Base-by-base conservation (phyloP, 1,284 basidiomycete genomes). In the Hemileia vastatrix region DNA sequence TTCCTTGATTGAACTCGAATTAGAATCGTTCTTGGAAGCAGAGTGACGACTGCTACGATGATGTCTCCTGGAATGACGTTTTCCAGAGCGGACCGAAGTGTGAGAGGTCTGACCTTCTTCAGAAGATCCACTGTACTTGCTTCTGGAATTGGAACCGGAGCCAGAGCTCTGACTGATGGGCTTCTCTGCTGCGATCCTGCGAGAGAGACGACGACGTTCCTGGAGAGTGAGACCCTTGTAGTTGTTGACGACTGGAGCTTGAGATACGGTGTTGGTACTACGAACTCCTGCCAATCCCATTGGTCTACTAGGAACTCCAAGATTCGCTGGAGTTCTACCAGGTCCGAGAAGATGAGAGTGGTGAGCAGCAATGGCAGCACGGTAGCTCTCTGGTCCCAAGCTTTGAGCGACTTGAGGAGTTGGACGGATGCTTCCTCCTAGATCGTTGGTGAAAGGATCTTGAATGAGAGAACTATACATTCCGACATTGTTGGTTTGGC, bases 131-230 rank as follows among this genome's bases (percentile, higher is more conserved):
- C 36, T n/a, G 8, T 40, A 48, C n/a, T 21, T 43, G 31, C 19
- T 40, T 59, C 36, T 47, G 15, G n/a, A n/a, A n/a, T 48, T 60
- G 36, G 27, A 19, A 24, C 24, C n/a, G 33, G 11, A 24, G 3
- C 8, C 21, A 27, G 40, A 63, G 8, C 45, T 31, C 23, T 33
- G 43, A 60, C 57, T 50, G 36, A 24, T 32, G n/a, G 54, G 54
- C 13, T 56, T 54, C 32, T 13, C 40, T 11, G 48, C 23, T 60
- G 63, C 60, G 61, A 61, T 64, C 49, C 70, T 66, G 27, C 70
- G 66, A 3, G 68, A 66, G 43, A 71, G 64, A 23, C 70, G 67
- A 57, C 70, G 68, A 50, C 70, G 70, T 56, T 71, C 70, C 57
- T 71, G 70, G 4, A 71, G 57, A 19, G 67, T 69, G 27, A 71